Evolutionary conservation across 2,329 filamentous ascomycete genomes (phyloP).

Genomic region (Botrytis tulipae): DNA sequence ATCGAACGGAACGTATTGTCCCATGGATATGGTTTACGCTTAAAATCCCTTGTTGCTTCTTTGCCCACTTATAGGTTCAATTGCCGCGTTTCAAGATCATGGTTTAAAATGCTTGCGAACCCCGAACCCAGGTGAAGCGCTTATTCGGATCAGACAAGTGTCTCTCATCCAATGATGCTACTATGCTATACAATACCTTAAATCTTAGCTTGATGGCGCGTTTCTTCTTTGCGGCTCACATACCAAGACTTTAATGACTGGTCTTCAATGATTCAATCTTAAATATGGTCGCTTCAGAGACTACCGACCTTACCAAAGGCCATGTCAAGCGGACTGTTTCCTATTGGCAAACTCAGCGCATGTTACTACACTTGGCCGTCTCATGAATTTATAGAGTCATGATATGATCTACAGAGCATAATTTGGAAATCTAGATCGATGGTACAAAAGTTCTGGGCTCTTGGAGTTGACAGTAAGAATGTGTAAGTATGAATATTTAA

Average conservation of each 20-base stretch:
- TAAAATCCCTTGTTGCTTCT: neutral
- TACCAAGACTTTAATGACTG: conserved; percentile 17
- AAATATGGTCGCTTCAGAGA: conserved; percentile 1
- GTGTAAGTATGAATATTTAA: conserved; percentile 36
- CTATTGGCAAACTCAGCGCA: conserved; percentile 38
- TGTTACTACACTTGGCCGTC: conserved; percentile 35
- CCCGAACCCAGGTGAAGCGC: conserved; percentile 6
- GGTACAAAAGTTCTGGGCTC: conserved; percentile 9
- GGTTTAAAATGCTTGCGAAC: conserved; percentile 1
- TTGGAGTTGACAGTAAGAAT: conserved; percentile 17
- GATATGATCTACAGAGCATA: conserved; percentile 4
- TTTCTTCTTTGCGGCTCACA: conserved; percentile 9
- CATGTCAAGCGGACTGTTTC: conserved; percentile 21
- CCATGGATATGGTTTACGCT: neutral
- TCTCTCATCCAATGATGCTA: conserved; percentile 12
- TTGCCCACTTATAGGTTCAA: neutral
- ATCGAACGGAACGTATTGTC: neutral
- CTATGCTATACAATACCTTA: neutral
- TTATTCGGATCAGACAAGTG: conserved; percentile 4
- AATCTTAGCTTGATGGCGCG: neutral
- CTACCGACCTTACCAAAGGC: conserved; percentile 27
- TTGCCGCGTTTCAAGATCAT: neutral
- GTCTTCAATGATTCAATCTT: neutral
- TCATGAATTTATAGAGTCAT: conserved; percentile 39
- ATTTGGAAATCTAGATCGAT: conserved; percentile 23